These are phyloP conservation scores for Favolaschia claudopus DNA, from an alignment of 768 basidiomycete genomes.

Conservation along the genomic window DNA sequence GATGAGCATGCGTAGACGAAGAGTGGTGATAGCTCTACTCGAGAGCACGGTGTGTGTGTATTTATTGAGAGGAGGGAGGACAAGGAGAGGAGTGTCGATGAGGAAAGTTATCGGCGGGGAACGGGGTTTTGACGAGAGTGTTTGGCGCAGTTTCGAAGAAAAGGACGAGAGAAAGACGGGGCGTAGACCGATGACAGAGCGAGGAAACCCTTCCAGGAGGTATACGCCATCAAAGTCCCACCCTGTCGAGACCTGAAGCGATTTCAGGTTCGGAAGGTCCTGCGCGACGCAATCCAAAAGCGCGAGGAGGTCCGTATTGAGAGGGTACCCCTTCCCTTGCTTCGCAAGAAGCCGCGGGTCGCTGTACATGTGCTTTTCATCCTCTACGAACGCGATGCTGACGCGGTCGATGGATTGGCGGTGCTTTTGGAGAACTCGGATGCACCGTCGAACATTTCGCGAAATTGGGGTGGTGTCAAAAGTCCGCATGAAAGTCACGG, in stretches of 20 bases:
- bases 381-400: background rate
- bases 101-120: background rate
- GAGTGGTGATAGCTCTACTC: background rate
- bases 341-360: background rate
- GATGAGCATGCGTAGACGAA: slow-evolving; percentile 7
- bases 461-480: background rate
- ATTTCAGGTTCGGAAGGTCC: background rate
- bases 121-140: background rate
- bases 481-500: background rate
- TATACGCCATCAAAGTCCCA: slow-evolving; percentile 6
- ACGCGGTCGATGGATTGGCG: background rate
- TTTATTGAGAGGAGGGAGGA: slow-evolving; percentile 1
- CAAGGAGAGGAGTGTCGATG: slow-evolving; percentile 4
- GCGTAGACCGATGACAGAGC: background rate
- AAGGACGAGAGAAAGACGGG: background rate
- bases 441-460: background rate
- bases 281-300: background rate
- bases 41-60: background rate
- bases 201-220: slow-evolving; percentile 7
- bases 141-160: background rate
- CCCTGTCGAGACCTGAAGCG: background rate
- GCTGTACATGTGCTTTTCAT: too few relatives aligned
- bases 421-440: background rate
- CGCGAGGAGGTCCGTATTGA: background rate
- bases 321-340: background rate